Evolutionary conservation across 306 rosid genomes (phyloP).

Genomic region (Luffa aegyptiaca): DNA sequence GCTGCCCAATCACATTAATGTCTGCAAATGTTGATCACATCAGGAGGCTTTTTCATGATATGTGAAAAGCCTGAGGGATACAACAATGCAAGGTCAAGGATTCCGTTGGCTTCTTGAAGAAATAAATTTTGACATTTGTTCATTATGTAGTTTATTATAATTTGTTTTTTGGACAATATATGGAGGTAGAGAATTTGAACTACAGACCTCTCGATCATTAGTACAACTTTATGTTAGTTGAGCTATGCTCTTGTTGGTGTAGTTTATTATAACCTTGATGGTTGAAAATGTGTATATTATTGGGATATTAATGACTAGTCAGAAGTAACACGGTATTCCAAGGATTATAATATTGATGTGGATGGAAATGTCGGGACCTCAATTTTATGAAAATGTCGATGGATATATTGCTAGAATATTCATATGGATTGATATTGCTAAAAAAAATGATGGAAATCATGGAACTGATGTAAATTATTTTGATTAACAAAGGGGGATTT

Average conservation of each 20-base stretch:
- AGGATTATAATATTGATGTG: background rate
- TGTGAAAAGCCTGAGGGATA: slow-evolving; percentile 24
- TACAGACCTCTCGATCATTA: too few species aligned
- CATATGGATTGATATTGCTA: background rate
- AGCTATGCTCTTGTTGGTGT: background rate
- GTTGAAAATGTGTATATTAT: background rate
- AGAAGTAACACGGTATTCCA: background rate
- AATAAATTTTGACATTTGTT: background rate
- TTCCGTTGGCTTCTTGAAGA: background rate
- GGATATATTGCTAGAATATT: background rate
- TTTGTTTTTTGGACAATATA: too few species aligned
- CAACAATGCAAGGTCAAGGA: background rate
- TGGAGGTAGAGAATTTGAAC: too few species aligned
- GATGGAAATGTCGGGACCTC: background rate
- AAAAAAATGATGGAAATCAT: background rate
- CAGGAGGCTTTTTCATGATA: slow-evolving; percentile 91
- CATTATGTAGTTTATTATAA: background rate
- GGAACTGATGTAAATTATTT: background rate
- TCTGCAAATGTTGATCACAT: slow-evolving; percentile 67
- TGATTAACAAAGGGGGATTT: background rate
- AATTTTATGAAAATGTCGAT: background rate
- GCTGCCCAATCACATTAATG: slow-evolving; percentile 80
- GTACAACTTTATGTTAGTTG: too few species aligned
- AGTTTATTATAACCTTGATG: background rate
- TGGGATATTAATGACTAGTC: background rate